A percentile compares a stretch with the other conserved stretches of the same genome.
These are phyloP conservation scores for Puccinia novopanici DNA, from an alignment of 1,284 basidiomycete species.

Conservation along the genomic window DNA sequence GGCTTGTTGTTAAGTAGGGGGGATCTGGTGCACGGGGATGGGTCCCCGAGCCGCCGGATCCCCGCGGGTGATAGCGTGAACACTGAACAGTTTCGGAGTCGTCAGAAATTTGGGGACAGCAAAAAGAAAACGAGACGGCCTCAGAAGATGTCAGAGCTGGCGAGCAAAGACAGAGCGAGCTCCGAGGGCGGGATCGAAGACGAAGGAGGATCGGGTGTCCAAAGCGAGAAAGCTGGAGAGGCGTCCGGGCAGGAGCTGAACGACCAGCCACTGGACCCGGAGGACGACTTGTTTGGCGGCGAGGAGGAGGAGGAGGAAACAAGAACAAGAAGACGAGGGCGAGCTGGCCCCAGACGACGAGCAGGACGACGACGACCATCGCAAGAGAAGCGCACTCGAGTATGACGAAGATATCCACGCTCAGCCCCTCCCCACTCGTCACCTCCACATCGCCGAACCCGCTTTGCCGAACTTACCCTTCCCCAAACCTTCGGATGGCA, in stretches of 20 bases:
- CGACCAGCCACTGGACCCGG: slow-evolving; percentile 13
- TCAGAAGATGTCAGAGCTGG: too few relatives aligned
- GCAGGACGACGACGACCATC: background rate
- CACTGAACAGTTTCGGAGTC: too few relatives aligned
- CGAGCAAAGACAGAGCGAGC: too few relatives aligned
- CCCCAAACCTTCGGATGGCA: slow-evolving; percentile 29
- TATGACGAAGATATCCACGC: slow-evolving; percentile 25
- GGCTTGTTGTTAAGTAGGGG: too few relatives aligned
- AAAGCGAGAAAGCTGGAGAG: background rate
- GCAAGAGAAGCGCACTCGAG: slow-evolving; percentile 5
- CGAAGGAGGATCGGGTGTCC: background rate
- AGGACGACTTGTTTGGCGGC: slow-evolving; percentile 41
- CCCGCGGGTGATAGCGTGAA: too few relatives aligned
- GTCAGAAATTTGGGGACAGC: too few relatives aligned
- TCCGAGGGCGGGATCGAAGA: too few relatives aligned
- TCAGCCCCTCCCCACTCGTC: slow-evolving; percentile 7
- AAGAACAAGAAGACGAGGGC: slow-evolving; percentile 12
- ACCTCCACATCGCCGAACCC: slow-evolving; percentile 19
- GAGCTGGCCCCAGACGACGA: background rate
- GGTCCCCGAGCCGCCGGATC: too few relatives aligned
- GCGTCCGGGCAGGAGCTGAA: background rate
- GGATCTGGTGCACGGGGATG: too few relatives aligned
- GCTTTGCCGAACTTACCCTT: slow-evolving; percentile 33
- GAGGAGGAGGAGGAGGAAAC: background rate
- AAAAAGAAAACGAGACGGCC: too few relatives aligned